Conservation (phyloP, 2,329 filamentous ascomycete genomes). For the Aspergillus hortae region DNA sequence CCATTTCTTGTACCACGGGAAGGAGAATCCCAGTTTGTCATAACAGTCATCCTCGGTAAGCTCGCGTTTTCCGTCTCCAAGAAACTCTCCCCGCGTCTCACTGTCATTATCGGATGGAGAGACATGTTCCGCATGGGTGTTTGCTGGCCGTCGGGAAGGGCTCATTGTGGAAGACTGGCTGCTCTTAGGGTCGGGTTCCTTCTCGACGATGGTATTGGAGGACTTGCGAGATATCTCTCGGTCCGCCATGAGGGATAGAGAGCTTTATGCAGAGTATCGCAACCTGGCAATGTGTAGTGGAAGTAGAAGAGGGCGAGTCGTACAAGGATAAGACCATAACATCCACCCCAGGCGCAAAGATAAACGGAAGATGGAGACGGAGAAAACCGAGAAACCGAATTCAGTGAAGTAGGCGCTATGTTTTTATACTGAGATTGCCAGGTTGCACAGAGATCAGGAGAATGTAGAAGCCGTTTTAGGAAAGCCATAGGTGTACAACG, state of each 20-base stretch:
- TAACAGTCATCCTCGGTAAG: conserved; percentile 57
- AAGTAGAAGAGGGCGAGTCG: no score
- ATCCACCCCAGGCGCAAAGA: not conserved
- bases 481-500: conserved; percentile 1
- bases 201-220: not conserved
- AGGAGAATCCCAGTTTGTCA: conserved; percentile 60
- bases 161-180: not conserved
- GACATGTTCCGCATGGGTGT: conserved; percentile 15
- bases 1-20: conserved; percentile 63
- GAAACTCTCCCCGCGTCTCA: conserved; percentile 8
- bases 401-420: not conserved
- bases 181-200: not conserved
- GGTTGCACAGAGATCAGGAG: not conserved
- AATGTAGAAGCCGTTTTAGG: conserved; percentile 2
- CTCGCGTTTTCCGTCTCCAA: conserved; percentile 30
- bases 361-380: not conserved
- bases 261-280: not conserved
- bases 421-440: not conserved
- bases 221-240: not conserved
- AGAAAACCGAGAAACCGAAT: not conserved
- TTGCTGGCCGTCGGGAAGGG: conserved; percentile 4
- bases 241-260: not conserved
- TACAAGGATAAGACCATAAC: not conserved
- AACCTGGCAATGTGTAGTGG: no score
- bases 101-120: conserved; percentile 12